Percentiles rank a stretch among this genome's conserved stretches.
These are phyloP conservation scores for Neonectria hederae DNA, from an alignment of 2,329 filamentous ascomycete genomes.

Conservation along the genomic window DNA sequence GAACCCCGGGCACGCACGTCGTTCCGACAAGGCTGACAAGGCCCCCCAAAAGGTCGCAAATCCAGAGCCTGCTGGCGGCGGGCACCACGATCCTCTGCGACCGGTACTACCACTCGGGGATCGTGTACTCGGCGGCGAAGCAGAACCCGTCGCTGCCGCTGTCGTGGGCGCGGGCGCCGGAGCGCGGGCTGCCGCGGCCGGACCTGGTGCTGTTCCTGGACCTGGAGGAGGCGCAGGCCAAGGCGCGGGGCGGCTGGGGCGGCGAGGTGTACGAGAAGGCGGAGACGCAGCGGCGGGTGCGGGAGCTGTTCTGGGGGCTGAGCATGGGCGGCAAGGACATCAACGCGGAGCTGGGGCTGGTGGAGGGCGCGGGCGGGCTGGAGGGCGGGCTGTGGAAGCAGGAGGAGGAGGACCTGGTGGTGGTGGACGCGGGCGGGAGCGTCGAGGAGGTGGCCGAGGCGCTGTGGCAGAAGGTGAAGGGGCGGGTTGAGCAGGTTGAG, in stretches of 20 bases:
- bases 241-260: conserved; percentile 84
- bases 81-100: conserved; percentile 87
- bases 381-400: conserved; percentile 51
- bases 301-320: conserved; percentile 74
- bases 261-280: conserved; percentile 87
- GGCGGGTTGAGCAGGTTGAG: conserved; percentile 59
- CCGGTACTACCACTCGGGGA: conserved; percentile 94
- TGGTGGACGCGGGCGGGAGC: conserved; percentile 63
- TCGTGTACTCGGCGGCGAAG: conserved; percentile 93
- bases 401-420: conserved; percentile 63
- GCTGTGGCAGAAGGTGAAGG: conserved; percentile 62
- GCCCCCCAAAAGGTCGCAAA: conserved; percentile 56
- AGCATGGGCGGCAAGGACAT: conserved; percentile 56
- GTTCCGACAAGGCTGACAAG: conserved; percentile 3
- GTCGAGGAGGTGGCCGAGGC: conserved; percentile 66
- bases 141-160: conserved; percentile 74
- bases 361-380: conserved; percentile 33
- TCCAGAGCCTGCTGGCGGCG: conserved; percentile 62
- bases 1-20: conserved; percentile 26
- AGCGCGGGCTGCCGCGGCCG: conserved; percentile 85
- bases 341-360: conserved; percentile 36
- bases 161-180: conserved; percentile 84
- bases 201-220: conserved; percentile 91
- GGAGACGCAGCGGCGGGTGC: conserved; percentile 82
- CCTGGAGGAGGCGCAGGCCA: conserved; percentile 77